Evolutionary conservation across 1,284 basidiomycete species (phyloP).

Genomic region (Malassezia pachydermatis): DNA sequence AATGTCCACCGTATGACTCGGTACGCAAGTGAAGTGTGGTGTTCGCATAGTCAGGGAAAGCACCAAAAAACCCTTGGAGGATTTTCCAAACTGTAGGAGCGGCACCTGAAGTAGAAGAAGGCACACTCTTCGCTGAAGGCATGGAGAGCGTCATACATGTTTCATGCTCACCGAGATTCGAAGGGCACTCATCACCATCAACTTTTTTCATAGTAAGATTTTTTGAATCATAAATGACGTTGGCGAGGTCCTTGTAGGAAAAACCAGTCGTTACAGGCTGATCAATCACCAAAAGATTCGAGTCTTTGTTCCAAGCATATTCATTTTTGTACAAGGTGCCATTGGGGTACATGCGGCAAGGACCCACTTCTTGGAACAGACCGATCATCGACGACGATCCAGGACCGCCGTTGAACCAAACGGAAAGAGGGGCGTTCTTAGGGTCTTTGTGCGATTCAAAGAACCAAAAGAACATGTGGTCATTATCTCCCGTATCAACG

Average conservation of each 20-base stretch:
- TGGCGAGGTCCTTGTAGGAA: constrained; percentile 24
- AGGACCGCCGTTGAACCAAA: constrained; percentile 48
- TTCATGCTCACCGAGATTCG: constrained; percentile 19
- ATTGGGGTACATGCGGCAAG: constrained; percentile 27
- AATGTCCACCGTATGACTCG: constrained; percentile 54
- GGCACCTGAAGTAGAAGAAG: constrained; percentile 26
- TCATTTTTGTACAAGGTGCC: constrained; percentile 51
- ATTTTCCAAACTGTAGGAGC: constrained; percentile 51
- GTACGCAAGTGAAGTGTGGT: constrained; percentile 56
- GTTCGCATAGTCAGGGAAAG: constrained; percentile 27
- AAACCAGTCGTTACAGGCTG: constrained; percentile 52
- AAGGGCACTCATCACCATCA: constrained; percentile 22
- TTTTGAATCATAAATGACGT: constrained; percentile 22
- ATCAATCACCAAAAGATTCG: constrained; percentile 65
- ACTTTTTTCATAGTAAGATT: constrained; percentile 18
- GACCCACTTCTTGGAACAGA: constrained; percentile 61
- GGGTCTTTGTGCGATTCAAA: constrained; percentile 29
- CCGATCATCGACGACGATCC: constrained; percentile 62
- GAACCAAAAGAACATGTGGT: constrained; percentile 35
- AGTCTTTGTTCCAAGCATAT: constrained; percentile 59
- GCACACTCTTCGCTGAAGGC: constrained; percentile 22
- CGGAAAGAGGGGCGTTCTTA: constrained; percentile 18
- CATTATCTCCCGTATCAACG: constrained; percentile 22
- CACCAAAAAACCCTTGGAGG: constrained; percentile 52
- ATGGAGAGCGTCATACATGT: constrained; percentile 27